Evolutionary conservation across 1,284 basidiomycete species (phyloP), one percentile per base, ranked within the genome.

Genomic region (Papiliotrema fonsecae): DNA sequence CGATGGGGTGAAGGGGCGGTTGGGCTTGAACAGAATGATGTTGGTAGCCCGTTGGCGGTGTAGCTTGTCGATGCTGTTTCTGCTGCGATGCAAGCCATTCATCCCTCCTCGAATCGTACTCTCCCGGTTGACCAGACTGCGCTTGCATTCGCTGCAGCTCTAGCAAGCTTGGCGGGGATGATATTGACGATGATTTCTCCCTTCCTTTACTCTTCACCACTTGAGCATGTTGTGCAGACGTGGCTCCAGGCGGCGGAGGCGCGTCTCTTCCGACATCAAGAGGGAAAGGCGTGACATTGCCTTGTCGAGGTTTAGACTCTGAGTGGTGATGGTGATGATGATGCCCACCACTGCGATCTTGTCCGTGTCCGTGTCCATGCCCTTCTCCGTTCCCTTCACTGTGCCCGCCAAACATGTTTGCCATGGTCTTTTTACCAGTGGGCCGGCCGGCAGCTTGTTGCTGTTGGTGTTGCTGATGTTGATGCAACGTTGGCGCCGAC

Each of bases 241-340:
- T 45, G 52, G 24, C 50, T 42, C 37, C 39, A n/a, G 44, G n/a
- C 22, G 24, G 44, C 34, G 44, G 32, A 7, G 43, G 31, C 16
- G 47, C 39, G n/a, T 49, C 46, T 25, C 47, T 25, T 2, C 43
- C 42, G 9, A 54, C 49, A 48, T 67, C 64, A 5, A 64, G 45
- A 0, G 67, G 69, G 51, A 68, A 69, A 1, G 67, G 67, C 10
- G 69, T 68, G 7, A 70, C 64, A 37, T 50, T 55, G 13, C 27
- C 47, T 32, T 53, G 50, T n/a, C 51, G 32, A 27, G 39, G 31
- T 26, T 24, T 10, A 24, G 25, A 10, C 18, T 37, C 44, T 6
- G 26, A 21, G n/a, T 19, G 27, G 22, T 30, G 38, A 51, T 39
- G 35, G 3, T 19, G 25, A 35, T 32, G 27, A 6, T 18, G 14